phyloP scores from a whole-genome alignment of 306 rosid genomes.

The Macrotyloma uniflorum region DNA sequence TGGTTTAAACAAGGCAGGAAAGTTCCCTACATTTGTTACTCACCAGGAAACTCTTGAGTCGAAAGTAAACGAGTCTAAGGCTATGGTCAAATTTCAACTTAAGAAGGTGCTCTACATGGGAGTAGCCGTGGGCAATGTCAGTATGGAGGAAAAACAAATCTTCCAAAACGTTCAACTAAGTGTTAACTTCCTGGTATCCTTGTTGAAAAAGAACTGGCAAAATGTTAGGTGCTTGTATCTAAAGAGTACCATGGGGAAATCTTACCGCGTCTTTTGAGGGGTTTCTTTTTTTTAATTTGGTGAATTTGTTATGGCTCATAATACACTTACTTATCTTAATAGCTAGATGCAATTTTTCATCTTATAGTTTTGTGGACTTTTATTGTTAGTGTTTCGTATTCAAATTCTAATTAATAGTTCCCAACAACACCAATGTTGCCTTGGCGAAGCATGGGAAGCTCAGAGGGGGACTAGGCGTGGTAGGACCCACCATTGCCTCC shows the following conservation, averaged over 20 bases:
- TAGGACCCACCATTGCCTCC: slow-evolving; percentile 73
- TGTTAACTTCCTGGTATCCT: slow-evolving; percentile 36
- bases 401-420: no score
- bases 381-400: not conserved
- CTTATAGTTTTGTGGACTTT: slow-evolving; percentile 6
- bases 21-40: slow-evolving; percentile 78
- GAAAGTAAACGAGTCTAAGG: slow-evolving; percentile 58
- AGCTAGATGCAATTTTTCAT: slow-evolving; percentile 22
- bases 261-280: slow-evolving; percentile 57
- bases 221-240: slow-evolving; percentile 77
- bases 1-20: slow-evolving; percentile 92
- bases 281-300: not conserved
- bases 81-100: slow-evolving; percentile 43
- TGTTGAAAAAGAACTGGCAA: slow-evolving; percentile 62
- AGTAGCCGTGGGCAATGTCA: slow-evolving; percentile 38
- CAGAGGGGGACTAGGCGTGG: slow-evolving; percentile 68
- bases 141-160: slow-evolving; percentile 43
- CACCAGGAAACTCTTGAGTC: slow-evolving; percentile 86
- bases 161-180: slow-evolving; percentile 37
- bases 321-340: slow-evolving; percentile 13
- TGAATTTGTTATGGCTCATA: not conserved
- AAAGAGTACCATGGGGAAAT: slow-evolving; percentile 76
- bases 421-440: slow-evolving; percentile 91
- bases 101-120: slow-evolving; percentile 47
- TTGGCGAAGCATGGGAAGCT: slow-evolving; percentile 72